A percentile compares a stretch with the other conserved stretches of the same genome.
Conservation (phyloP, 495 filamentous ascomycete species). For the Penicillium antarcticum region DNA sequence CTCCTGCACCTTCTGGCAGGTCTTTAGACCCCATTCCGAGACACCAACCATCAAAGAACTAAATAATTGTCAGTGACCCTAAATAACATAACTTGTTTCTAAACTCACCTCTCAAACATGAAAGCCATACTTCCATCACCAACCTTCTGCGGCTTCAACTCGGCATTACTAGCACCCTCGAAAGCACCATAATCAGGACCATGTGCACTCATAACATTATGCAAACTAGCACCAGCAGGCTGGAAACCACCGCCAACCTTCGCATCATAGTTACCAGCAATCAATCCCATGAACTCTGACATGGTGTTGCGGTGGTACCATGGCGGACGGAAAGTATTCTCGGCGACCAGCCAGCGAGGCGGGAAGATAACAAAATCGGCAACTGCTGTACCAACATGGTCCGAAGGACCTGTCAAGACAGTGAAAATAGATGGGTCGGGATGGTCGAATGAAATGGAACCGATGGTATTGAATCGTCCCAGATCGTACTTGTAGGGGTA, state of each 20-base stretch:
- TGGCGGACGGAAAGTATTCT: conserved; percentile 78
- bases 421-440: conserved; percentile 82
- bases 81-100: neutral
- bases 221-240: conserved; percentile 58
- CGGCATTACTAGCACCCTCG: conserved; percentile 56
- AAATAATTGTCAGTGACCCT: conserved; percentile 1
- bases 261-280: conserved; percentile 64
- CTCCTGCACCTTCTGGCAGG: conserved; percentile 78
- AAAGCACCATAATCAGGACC: conserved; percentile 57
- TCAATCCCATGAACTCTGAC: conserved; percentile 59
- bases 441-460: conserved; percentile 72
- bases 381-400: conserved; percentile 67
- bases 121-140: conserved; percentile 64
- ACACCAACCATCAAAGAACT: conserved; percentile 84
- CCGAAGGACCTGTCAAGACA: conserved; percentile 73
- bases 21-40: conserved; percentile 85
- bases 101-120: conserved; percentile 61
- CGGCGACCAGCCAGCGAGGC: conserved; percentile 73
- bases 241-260: conserved; percentile 63
- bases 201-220: conserved; percentile 64
- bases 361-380: conserved; percentile 85
- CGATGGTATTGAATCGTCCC: conserved; percentile 74
- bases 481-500: conserved; percentile 89
- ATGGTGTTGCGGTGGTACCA: conserved; percentile 83
- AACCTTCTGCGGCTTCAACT: conserved; percentile 56